Percentiles rank a stretch among this genome's conserved stretches.
Evolutionary conservation across 768 basidiomycete species (phyloP).

Genomic region (Ephemerocybe angulata): DNA sequence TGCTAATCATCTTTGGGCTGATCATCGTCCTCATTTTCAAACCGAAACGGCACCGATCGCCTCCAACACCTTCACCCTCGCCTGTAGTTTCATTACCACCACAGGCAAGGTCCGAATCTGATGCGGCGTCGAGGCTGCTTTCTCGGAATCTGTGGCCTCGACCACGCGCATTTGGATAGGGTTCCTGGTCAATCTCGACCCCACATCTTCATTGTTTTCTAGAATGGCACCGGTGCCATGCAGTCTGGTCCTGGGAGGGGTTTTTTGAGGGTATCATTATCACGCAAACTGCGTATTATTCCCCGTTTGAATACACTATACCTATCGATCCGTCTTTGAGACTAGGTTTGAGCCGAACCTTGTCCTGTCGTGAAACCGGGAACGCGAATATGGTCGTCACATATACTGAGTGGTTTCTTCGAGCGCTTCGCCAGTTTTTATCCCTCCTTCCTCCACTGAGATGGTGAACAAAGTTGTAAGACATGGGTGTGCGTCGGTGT

Average conservation of each 20-base stretch:
- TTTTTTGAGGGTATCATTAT: background rate
- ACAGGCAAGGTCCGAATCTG: background rate
- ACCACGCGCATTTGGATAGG: conserved; percentile 11
- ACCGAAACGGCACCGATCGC: conserved; percentile 56
- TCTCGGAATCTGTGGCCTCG: conserved; percentile 7
- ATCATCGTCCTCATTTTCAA: conserved; percentile 91
- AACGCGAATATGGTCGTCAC: background rate
- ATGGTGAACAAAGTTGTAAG: too few species aligned
- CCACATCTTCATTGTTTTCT: too few species aligned
- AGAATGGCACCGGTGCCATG: background rate
- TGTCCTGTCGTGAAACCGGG: background rate
- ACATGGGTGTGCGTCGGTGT: too few species aligned
- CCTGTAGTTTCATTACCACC: conserved; percentile 9
- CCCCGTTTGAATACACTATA: background rate
- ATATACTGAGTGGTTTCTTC: background rate
- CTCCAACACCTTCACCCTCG: conserved; percentile 23
- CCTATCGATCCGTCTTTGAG: background rate
- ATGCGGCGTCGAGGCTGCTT: background rate
- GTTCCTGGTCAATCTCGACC: too few species aligned
- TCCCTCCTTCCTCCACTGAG: too few species aligned
- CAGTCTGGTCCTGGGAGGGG: background rate
- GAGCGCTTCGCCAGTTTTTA: too few species aligned
- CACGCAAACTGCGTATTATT: conserved; percentile 1
- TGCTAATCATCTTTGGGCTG: conserved; percentile 86
- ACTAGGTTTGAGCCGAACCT: background rate